A percentile compares a stretch with the other conserved stretches of the same genome.
These are phyloP conservation scores for Diaporthe amygdali DNA, from an alignment of 2,329 filamentous ascomycete species.

Conservation along the genomic window DNA sequence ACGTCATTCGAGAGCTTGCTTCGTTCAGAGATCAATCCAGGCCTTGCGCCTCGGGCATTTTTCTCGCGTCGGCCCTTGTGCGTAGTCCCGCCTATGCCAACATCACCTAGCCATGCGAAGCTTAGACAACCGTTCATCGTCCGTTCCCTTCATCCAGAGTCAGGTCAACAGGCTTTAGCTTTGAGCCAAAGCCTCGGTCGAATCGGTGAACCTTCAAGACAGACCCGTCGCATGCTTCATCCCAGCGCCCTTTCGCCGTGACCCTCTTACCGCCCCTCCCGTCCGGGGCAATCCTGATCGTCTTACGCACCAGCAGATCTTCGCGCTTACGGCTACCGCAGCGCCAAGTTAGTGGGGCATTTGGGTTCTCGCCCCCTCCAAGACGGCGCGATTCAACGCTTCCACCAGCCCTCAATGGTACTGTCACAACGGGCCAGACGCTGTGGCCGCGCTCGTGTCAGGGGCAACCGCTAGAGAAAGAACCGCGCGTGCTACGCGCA, in stretches of 20 bases:
- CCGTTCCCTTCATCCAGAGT: neutral
- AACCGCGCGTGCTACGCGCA: neutral
- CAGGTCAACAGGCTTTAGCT: neutral
- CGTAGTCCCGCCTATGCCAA: neutral
- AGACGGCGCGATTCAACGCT: slow-evolving; percentile 6
- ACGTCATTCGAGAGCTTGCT: neutral
- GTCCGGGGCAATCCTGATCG: slow-evolving; percentile 12
- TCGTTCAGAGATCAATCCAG: neutral
- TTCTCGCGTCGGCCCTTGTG: slow-evolving; percentile 6
- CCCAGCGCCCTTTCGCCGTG: neutral
- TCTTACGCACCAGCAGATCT: slow-evolving; percentile 5
- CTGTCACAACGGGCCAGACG: slow-evolving; percentile 1
- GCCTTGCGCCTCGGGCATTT: slow-evolving; percentile 1
- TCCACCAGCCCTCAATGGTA: neutral
- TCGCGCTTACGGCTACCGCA: slow-evolving; percentile 19
- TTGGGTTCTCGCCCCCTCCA: neutral
- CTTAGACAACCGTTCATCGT: neutral
- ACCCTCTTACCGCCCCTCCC: slow-evolving; percentile 18
- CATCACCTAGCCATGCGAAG: neutral
- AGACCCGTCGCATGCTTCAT: slow-evolving; percentile 14
- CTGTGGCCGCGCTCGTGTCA: slow-evolving; percentile 5
- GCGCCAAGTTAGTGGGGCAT: slow-evolving; percentile 12
- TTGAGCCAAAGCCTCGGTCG: neutral
- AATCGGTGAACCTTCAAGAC: neutral
- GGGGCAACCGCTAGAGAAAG: neutral